Percentiles rank a stretch among this genome's conserved stretches.
Conservation (phyloP, 768 basidiomycete genomes). For the Trametes punicea region DNA sequence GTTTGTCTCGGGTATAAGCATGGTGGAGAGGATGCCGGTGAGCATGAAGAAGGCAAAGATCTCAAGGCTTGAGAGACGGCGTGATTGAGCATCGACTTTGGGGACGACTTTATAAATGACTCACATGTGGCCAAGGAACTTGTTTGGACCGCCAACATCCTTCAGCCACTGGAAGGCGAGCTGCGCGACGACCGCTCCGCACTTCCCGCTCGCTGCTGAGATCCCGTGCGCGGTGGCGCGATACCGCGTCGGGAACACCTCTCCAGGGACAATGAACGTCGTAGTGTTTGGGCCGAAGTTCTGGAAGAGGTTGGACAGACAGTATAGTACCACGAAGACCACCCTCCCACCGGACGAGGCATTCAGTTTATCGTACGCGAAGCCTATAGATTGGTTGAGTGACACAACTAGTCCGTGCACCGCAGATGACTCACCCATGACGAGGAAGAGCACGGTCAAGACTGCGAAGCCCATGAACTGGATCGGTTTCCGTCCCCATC, state of each 20-base stretch:
- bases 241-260: slow-evolving; percentile 45
- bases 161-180: slow-evolving; percentile 36
- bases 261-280: slow-evolving; percentile 43
- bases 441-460: slow-evolving; percentile 33
- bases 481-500: slow-evolving; percentile 39
- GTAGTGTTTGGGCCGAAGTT: slow-evolving; percentile 45
- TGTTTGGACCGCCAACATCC: slow-evolving; percentile 33
- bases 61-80: slow-evolving; percentile 30
- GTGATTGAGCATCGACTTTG: neutral
- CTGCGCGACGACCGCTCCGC: slow-evolving; percentile 42
- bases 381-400: slow-evolving; percentile 23
- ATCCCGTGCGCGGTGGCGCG: slow-evolving; percentile 43
- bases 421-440: slow-evolving; percentile 25
- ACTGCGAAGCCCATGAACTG: slow-evolving; percentile 39
- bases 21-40: slow-evolving; percentile 39
- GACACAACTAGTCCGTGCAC: neutral
- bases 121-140: slow-evolving; percentile 34
- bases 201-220: slow-evolving; percentile 43
- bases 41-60: slow-evolving; percentile 49
- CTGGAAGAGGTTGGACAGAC: slow-evolving; percentile 41
- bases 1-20: slow-evolving; percentile 43
- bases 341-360: slow-evolving; percentile 25
- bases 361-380: slow-evolving; percentile 29
- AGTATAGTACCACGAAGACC: slow-evolving; percentile 38
- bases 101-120: slow-evolving; percentile 6